Base-by-base conservation (phyloP, 768 basidiomycete species). In the Leccinum disarticulatum region DNA sequence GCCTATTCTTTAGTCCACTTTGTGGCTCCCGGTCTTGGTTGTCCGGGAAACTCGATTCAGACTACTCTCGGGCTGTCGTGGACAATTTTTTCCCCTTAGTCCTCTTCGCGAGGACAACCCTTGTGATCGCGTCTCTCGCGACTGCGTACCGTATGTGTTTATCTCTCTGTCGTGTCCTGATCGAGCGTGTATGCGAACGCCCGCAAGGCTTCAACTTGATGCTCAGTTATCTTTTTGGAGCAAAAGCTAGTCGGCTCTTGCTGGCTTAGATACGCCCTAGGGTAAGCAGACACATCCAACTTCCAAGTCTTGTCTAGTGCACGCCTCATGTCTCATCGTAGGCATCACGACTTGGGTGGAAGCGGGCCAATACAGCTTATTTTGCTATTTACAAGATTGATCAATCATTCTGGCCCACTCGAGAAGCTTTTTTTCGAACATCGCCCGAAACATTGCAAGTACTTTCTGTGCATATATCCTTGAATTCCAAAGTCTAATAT, bases 31-130 rank as follows among this genome's bases (percentile, higher is more conserved):
- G 53, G 53, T 58, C 43, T 27, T 54, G 7, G 59, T 55, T 49
- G 47, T 30, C 46, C 19, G 55, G 46, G 64, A 62, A 70, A 76
- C 73, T 73, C 68, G 68, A 74, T 65, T 75, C 74, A 72, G 73
- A 71, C 74, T 74, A 74, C 60, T 73, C 65, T 71, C 30, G 60
- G 60, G 22, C 65, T 73, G 68, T 68, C 54, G n/a, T 62, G 60
- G 27, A 38, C 47, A 41, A 4, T 59, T 51, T 56, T 51, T n/a
- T 22, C 6, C 3, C 17, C 4, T 19, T n/a, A 19, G 25, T 25
- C 59, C 60, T 59, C 61, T 55, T 73, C 14, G 60, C 31, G 67
- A 71, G 65, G 69, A 51, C 3, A 7, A 4, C 46, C 19, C 11
- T 47, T 47, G n/a, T 2, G 11, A 19, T 46, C 11, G 43, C 17